Base-by-base conservation (phyloP, 164 flowering plant genomes). In the Amborella trichopoda region DNA sequence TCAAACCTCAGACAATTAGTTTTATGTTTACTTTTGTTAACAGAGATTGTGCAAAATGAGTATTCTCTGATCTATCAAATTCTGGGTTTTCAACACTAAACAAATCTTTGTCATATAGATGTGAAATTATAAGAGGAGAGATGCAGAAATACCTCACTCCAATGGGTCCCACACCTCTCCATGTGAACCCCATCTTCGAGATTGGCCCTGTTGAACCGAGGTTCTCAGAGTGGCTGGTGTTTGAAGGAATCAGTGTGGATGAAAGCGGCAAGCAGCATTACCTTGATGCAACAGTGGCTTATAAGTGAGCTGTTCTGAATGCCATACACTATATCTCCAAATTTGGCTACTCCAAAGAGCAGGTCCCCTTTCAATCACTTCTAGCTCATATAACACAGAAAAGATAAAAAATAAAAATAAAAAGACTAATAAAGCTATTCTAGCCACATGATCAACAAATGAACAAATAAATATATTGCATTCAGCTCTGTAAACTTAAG, bases 171-270 rank as follows among this genome's bases (percentile, higher is more conserved):
- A 87, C 96, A 28, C 73, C 74, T 17, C 89, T 91, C 28, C 94
- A 87, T 50, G 96, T 91, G 17, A 91, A 91, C 54, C 98, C 96
- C 2, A 83, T 91, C 65, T 91, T 86, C 30, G 96, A 86, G 71
- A 91, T 81, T 37, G 98, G 96, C 2, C 93, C 95, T 0, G 68
- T 87, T 1, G 94, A 91, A 55, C 98, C 96, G 28, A 74, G 93
- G 58, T 91, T 91, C 76, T 86, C 95, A 11, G 98, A 91, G 43
- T 86, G 98, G 98, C 44, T 91, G 60, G 96, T 91, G 11, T 91
- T 91, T 58, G 94, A 86, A 63, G 98, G 96, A 46, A 83, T 91
- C 54, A 91, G 93, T 45, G 98, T 91, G 26, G 96, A 91, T 58
- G 98, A 91, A 70, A 70, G 76, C 25, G 98, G 98, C 27, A 71